These are phyloP conservation scores for Lepiota subincarnata DNA, from an alignment of 768 basidiomycete genomes.

Conservation along the genomic window DNA sequence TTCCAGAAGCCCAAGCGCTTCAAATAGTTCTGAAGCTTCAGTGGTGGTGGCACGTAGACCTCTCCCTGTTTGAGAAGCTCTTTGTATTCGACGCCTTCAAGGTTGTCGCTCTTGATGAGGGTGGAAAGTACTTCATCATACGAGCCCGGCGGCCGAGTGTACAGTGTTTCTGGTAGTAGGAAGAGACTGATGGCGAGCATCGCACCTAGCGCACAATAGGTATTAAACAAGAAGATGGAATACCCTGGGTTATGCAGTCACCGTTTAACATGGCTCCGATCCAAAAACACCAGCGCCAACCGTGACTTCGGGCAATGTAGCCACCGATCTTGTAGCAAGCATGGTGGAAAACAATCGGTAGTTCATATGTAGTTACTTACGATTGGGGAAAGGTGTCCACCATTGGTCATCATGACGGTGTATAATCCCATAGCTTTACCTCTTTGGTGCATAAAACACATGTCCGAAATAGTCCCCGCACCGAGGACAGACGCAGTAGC, in stretches of 20 bases:
- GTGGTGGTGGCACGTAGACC: slow-evolving; percentile 23
- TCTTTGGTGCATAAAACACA: slow-evolving; percentile 33
- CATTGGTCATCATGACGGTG: slow-evolving; percentile 37
- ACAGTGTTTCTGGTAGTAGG: slow-evolving; percentile 40
- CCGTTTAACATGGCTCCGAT: slow-evolving; percentile 38
- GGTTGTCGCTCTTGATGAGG: slow-evolving; percentile 13
- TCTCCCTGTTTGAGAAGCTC: slow-evolving; percentile 14
- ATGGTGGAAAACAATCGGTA: background rate
- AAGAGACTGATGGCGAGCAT: slow-evolving; percentile 33
- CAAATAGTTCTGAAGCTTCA: slow-evolving; percentile 21
- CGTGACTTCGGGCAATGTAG: slow-evolving; percentile 31
- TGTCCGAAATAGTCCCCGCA: slow-evolving; percentile 35
- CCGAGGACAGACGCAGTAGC: slow-evolving; percentile 33
- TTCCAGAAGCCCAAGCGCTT: slow-evolving; percentile 29
- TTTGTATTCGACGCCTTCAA: slow-evolving; percentile 9
- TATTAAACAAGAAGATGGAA: background rate
- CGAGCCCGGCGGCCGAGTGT: slow-evolving; percentile 23
- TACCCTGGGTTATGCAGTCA: slow-evolving; percentile 3
- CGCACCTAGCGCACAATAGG: slow-evolving; percentile 13
- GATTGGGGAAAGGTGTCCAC: slow-evolving; percentile 38
- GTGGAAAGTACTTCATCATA: slow-evolving; percentile 12
- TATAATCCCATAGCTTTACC: slow-evolving; percentile 42
- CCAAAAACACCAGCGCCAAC: slow-evolving; percentile 45
- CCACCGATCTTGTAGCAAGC: slow-evolving; percentile 26
- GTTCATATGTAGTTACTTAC: slow-evolving; percentile 18